A percentile compares a stretch with the other conserved stretches of the same genome.
Conservation (phyloP, 768 basidiomycete species). For the Amanita subjunquillea region DNA sequence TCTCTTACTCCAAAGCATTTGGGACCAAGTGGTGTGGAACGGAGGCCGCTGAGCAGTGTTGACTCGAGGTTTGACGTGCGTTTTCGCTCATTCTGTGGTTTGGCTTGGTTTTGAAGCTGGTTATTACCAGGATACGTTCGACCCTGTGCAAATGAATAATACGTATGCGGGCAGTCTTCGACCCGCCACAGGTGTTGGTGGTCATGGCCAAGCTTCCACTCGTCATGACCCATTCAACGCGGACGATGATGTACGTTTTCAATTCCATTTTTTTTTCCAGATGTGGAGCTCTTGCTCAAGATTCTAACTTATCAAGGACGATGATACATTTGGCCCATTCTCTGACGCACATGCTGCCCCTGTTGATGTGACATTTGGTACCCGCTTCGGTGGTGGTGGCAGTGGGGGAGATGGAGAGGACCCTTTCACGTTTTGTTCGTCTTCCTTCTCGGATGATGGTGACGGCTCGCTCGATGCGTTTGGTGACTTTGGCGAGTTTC, state of each 20-base stretch:
- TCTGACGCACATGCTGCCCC: conserved; percentile 48
- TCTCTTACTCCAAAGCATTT: conserved; percentile 35
- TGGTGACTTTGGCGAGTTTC: conserved; percentile 77
- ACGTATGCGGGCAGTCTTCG: neutral
- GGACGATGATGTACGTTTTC: conserved; percentile 39
- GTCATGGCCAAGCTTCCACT: conserved; percentile 16
- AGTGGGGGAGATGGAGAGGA: conserved; percentile 15
- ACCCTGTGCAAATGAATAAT: conserved; percentile 22
- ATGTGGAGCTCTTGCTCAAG: neutral
- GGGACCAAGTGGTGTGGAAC: conserved; percentile 17
- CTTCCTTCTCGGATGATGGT: conserved; percentile 55
- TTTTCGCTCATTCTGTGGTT: neutral
- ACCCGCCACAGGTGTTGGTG: neutral
- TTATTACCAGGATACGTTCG: conserved; percentile 39
- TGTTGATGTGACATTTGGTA: neutral
- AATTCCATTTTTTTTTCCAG: neutral
- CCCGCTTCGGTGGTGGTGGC: conserved; percentile 6
- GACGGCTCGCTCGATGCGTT: conserved; percentile 65
- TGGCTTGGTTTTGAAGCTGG: neutral
- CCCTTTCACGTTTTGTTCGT: conserved; percentile 50
- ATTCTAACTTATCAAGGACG: neutral
- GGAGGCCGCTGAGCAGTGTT: conserved; percentile 31
- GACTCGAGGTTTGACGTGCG: neutral
- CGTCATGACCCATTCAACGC: conserved; percentile 40
- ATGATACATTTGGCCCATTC: conserved; percentile 77